Evolutionary conservation across 2,329 filamentous ascomycete species (phyloP), one percentile per base, ranked within the genome.

Genomic region (Penicillium polonicum): DNA sequence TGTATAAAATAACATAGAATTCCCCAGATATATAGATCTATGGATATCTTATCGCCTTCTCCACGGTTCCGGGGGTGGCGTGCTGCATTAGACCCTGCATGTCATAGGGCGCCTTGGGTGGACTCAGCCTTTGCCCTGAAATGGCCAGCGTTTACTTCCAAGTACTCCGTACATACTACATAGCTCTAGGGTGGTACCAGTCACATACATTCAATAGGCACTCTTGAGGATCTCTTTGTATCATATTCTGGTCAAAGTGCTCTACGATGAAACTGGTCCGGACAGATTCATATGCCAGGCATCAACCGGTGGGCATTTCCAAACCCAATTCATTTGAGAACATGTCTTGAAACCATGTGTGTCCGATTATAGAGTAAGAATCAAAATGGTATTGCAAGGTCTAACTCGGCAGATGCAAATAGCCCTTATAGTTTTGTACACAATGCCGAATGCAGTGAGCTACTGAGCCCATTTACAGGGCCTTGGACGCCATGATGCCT

Each of bases 401-500:
- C 71, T 73, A 73, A 65, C 62, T 68, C 63, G 68, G 66, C 67
- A 71, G 66, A 74, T 66, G 70, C 63, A 63, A 72, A 70, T 67
- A 68, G 68, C 66, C 68, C 65, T 63, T 68, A 65, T 66, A 70
- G 68, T 74, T 76, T 75, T 76, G 68, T 75, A 76, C 73, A 76
- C 67, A 67, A 72, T 70, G 68, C 65, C 65, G 65, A 70, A 60
- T 64, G 67, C 64, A 63, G 68, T 65, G 62, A 70, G 65, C 65
- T 65, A 71, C 64, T 61, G 57, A 60, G 59, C 67, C 67, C 70
- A 68, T 70, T 70, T 74, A 74, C 69, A 74, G 70, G 61, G 72
- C 65, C 69, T 76, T 76, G 65, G 73, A 58, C 49, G 73, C 58
- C 70, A 76, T 72, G 66, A 76, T 75, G 59, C 72, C 74, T 76